phyloP scores from a whole-genome alignment of 2,329 filamentous ascomycete species.

The Thelonectria olida region DNA sequence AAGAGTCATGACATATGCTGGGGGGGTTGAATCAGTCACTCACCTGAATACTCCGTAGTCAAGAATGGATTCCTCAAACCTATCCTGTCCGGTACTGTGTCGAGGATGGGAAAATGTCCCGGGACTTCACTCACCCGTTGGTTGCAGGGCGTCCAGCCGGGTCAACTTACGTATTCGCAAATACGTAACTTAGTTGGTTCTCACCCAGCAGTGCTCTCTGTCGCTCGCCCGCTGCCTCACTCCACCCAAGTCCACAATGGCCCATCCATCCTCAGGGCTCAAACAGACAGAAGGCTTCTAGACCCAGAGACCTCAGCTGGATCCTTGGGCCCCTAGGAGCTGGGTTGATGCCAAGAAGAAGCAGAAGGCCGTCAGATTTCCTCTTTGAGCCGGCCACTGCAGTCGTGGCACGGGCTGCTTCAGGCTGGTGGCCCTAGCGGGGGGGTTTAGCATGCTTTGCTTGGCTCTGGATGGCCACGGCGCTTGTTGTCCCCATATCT shows the following conservation, averaged over 20 bases:
- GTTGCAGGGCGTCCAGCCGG: not conserved
- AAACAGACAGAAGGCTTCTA: conserved; percentile 25
- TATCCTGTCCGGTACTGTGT: not conserved
- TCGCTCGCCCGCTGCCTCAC: not conserved
- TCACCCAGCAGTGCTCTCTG: not conserved
- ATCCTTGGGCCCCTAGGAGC: conserved; percentile 24
- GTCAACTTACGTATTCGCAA: not conserved
- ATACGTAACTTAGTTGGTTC: not conserved
- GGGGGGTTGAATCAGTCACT: not conserved
- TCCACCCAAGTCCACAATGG: conserved; percentile 4
- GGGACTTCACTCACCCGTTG: not conserved
- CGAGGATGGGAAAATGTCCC: not conserved
- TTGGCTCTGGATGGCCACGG: conserved; percentile 8
- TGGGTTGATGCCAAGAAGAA: conserved; percentile 34
- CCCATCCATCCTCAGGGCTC: conserved; percentile 19
- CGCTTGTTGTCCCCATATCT: conserved; percentile 17
- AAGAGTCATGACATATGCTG: not conserved
- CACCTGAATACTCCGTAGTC: not conserved
- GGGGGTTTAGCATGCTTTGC: not conserved
- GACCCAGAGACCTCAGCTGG: conserved; percentile 17
- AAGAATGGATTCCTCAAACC: not conserved
- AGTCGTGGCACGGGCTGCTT: conserved; percentile 13
- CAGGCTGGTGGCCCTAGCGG: conserved; percentile 4
- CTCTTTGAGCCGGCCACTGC: conserved; percentile 18
- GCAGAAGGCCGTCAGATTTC: conserved; percentile 24